phyloP scores from a whole-genome alignment of 257 asterid species.

The Rhazya stricta region DNA sequence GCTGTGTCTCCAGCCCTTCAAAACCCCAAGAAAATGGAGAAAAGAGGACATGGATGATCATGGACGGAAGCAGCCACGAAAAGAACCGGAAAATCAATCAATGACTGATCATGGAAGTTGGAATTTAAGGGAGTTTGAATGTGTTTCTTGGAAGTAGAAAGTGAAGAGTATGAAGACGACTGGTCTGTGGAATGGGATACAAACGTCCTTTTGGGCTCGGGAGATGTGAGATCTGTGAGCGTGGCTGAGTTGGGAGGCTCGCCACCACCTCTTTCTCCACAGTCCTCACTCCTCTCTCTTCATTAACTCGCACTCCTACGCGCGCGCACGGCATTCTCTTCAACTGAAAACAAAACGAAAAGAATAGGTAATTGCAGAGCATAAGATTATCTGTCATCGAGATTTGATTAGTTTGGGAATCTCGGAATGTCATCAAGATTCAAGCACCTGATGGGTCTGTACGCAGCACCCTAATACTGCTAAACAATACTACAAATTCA shows the following conservation, averaged over 20 bases:
- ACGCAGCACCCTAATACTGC: slow-evolving; percentile 3
- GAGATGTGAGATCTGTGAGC: slow-evolving; percentile 29
- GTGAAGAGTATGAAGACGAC: slow-evolving; percentile 36
- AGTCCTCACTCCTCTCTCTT: not conserved
- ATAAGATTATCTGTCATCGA: not conserved
- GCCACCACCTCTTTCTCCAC: slow-evolving; percentile 18
- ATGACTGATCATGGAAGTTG: not conserved
- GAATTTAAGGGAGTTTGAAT: not conserved
- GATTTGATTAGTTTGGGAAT: slow-evolving; percentile 3
- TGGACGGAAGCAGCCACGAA: not conserved
- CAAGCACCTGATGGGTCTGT: not conserved
- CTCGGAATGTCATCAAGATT: not conserved
- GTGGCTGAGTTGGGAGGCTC: slow-evolving; percentile 37
- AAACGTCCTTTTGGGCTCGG: slow-evolving; percentile 31
- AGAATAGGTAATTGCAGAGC: not conserved
- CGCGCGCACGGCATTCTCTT: not conserved
- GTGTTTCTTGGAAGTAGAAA: slow-evolving; percentile 12
- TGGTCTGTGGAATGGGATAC: slow-evolving; percentile 58
- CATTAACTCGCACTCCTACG: not conserved
- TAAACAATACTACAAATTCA: too few relatives aligned
- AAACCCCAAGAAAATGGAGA: not conserved
- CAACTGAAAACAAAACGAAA: not conserved
- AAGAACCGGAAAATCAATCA: not conserved
- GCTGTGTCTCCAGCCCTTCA: not conserved
- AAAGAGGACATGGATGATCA: not conserved